phyloP scores from a whole-genome alignment of 2,329 filamentous ascomycete genomes.

The Akanthomyces lecanii region DNA sequence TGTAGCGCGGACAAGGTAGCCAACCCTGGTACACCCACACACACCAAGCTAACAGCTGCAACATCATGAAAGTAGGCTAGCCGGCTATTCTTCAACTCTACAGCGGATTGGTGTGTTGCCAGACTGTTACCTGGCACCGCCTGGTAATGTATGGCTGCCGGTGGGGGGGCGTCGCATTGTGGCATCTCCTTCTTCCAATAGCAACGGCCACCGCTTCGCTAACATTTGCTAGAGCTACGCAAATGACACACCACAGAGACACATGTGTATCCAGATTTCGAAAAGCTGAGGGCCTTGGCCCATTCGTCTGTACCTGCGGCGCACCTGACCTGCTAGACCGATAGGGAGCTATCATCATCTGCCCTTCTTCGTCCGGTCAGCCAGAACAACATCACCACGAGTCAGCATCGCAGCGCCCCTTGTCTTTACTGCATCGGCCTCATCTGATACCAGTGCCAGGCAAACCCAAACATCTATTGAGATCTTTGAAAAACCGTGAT shows the following conservation, averaged over 20 bases:
- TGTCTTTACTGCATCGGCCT: not conserved
- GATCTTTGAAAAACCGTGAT: no score
- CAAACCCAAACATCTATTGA: no score
- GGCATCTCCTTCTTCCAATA: conserved; percentile 11
- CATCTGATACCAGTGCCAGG: not conserved
- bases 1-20: conserved; percentile 4
- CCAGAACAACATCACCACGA: not conserved
- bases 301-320: conserved; percentile 2
- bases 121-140: no score
- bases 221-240: not conserved
- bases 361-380: not conserved
- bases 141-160: not conserved
- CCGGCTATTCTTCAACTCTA: not conserved
- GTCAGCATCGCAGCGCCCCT: not conserved
- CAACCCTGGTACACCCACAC: conserved; percentile 4
- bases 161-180: conserved; percentile 15
- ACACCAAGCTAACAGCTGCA: conserved; percentile 12
- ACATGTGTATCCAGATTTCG: conserved; percentile 5
- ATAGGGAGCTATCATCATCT: not conserved
- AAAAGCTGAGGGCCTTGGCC: not conserved
- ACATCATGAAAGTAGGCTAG: not conserved
- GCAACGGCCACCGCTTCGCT: not conserved
- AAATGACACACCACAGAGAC: conserved; percentile 9
- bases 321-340: not conserved
- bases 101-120: not conserved